Evolutionary conservation across 306 rosid genomes (phyloP), one percentile per base, ranked within the genome.

Genomic region (Vicia faba): DNA sequence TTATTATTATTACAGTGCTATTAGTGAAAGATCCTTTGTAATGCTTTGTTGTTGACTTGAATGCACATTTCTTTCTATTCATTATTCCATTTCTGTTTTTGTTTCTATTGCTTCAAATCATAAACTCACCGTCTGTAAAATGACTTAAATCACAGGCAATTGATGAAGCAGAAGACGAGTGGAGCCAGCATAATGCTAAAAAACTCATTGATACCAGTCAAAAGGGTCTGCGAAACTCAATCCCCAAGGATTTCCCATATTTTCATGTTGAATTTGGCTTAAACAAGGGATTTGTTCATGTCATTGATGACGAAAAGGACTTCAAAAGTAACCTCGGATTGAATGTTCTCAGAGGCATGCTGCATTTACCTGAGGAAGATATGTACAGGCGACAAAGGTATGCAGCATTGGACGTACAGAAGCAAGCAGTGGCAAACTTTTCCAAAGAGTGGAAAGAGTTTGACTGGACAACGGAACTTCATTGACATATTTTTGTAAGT

Each of bases 181-280:
- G 96, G 98, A 89, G 96, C 77, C 98, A 89, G 70, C 98, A 89
- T 74, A 84, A 89, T 33, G 96, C 96, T 0, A 92, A 92, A 72
- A 89, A 79, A 66, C 95, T 92, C 2, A 89, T 92, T 1, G 95
- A 88, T 59, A 89, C 98, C 3, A 88, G 90, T 49, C 66, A 68
- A 64, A 87, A 87, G 83, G 96, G 98, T 13, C 41, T 92, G 71
- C 86, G 93, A 14, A 86, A 85, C 63, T 87, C 89, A n/a, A 83
- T 89, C 59, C 96, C 98, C 0, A 83, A 83, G 69, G 56, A 89
- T 69, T 85, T 89, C 54, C 96, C 96, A 0, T 87, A 89, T 73
- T 92, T 89, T 51, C 93, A 92, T 4, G 96, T 92, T 2, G 97
- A 92, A 64, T 89, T 92, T 35, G 96, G 96, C 18, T 73, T 92